Evolutionary conservation across 305 asterid species (phyloP).

Genomic region (Fraxinus sp.): DNA sequence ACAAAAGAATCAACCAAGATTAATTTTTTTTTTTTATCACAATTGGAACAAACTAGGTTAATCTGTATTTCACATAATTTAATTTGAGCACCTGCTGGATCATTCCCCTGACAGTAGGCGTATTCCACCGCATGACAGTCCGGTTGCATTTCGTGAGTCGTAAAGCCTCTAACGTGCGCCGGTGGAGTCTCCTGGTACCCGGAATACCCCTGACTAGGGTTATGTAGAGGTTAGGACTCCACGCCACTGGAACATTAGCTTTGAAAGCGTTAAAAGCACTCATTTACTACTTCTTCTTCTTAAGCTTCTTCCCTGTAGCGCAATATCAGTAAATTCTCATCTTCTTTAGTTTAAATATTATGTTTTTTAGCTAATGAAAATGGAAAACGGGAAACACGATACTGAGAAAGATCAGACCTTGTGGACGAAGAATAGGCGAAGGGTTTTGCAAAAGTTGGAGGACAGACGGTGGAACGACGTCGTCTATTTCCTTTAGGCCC

Average conservation of each 20-base stretch:
- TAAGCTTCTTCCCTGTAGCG: conserved; percentile 23
- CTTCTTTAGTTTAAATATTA: too few relatives aligned
- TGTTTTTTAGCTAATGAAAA: neutral
- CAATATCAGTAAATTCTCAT: neutral
- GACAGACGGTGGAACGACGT: conserved; percentile 8
- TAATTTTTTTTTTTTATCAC: neutral
- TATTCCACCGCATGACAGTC: conserved; percentile 83
- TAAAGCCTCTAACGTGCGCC: conserved; percentile 90
- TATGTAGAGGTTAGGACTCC: conserved; percentile 86
- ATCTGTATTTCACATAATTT: neutral
- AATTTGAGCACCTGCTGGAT: conserved; percentile 70
- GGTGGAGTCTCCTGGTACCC: conserved; percentile 89
- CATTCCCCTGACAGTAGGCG: conserved; percentile 91
- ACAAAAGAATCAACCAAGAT: neutral
- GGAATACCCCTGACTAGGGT: conserved; percentile 98
- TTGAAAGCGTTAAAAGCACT: conserved; percentile 84
- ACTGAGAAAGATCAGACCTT: neutral
- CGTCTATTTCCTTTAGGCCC: neutral
- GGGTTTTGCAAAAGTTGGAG: conserved; percentile 9
- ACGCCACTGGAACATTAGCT: conserved; percentile 74
- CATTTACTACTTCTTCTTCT: conserved; percentile 38
- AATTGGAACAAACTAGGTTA: neutral
- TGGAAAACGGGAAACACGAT: neutral
- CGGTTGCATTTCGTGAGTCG: conserved; percentile 89
- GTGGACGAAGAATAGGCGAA: neutral